phyloP scores from a whole-genome alignment of 148 eudicot genomes.

The Rhododendron simsii region DNA sequence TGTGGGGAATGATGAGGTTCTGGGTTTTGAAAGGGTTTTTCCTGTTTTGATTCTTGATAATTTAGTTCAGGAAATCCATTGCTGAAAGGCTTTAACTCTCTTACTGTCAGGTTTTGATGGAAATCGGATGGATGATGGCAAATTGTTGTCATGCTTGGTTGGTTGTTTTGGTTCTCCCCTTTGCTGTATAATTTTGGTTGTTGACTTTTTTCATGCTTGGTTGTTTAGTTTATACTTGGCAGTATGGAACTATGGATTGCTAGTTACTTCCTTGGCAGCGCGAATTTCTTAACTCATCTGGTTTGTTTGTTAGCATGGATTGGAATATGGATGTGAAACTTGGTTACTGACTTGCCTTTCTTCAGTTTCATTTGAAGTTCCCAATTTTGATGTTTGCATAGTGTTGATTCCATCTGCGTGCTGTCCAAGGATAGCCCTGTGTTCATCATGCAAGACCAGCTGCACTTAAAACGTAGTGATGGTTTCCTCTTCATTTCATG shows the following conservation, averaged over 20 bases:
- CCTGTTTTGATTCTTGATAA: background rate
- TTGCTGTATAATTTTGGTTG: background rate
- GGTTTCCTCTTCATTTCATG: background rate
- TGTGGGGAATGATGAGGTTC: background rate
- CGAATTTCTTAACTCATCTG: background rate
- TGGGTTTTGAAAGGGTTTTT: background rate
- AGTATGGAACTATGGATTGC: background rate
- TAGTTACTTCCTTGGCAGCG: background rate
- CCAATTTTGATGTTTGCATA: background rate
- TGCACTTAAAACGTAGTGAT: background rate
- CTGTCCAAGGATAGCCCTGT: background rate
- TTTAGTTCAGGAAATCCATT: background rate
- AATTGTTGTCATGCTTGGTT: background rate
- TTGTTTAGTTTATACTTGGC: background rate
- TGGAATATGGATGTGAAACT: background rate
- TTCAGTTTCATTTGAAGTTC: background rate
- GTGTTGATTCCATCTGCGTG: background rate
- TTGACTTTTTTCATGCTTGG: background rate
- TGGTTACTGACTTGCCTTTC: background rate
- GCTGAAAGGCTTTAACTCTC: background rate
- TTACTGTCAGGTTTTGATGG: background rate
- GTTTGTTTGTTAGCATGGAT: background rate
- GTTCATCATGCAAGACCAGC: background rate
- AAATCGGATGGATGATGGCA: background rate
- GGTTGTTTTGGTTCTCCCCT: background rate